Evolutionary conservation across 805 yeast genomes (phyloP).

Genomic region (Pichia rugopelliculosa): DNA sequence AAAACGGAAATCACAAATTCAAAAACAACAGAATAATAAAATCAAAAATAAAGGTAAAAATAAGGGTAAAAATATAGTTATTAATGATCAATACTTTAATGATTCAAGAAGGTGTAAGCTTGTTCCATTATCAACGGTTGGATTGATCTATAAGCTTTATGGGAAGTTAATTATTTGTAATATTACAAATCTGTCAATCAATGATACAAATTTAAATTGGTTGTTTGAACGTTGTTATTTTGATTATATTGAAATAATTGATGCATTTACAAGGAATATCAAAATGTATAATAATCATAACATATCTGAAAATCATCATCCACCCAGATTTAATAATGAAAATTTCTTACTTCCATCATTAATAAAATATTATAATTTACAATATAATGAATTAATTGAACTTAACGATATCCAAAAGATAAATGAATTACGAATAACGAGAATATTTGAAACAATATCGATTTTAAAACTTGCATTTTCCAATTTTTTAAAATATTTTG

Average conservation of each 20-base stretch:
- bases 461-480: slow-evolving; percentile 70
- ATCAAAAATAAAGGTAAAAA: background rate
- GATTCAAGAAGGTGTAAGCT: slow-evolving; percentile 2
- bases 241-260: slow-evolving; percentile 82
- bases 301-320: slow-evolving; percentile 40
- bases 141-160: slow-evolving; percentile 77
- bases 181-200: slow-evolving; percentile 29
- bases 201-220: slow-evolving; percentile 33
- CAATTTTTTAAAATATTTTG: slow-evolving; percentile 58
- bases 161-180: slow-evolving; percentile 60
- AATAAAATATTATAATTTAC: slow-evolving; percentile 71
- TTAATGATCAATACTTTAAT: background rate
- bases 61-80: background rate
- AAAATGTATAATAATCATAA: slow-evolving; percentile 75
- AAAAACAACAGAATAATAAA: background rate
- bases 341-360: slow-evolving; percentile 68
- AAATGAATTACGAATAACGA: background rate
- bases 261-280: slow-evolving; percentile 72
- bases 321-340: slow-evolving; percentile 58
- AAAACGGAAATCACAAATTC: background rate
- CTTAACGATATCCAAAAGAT: slow-evolving; percentile 30
- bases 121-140: slow-evolving; percentile 67
- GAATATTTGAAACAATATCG: background rate
- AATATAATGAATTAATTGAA: no score
- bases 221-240: slow-evolving; percentile 69